Conservation (phyloP, 345 rosid genomes). For the Moringa oleifera region DNA sequence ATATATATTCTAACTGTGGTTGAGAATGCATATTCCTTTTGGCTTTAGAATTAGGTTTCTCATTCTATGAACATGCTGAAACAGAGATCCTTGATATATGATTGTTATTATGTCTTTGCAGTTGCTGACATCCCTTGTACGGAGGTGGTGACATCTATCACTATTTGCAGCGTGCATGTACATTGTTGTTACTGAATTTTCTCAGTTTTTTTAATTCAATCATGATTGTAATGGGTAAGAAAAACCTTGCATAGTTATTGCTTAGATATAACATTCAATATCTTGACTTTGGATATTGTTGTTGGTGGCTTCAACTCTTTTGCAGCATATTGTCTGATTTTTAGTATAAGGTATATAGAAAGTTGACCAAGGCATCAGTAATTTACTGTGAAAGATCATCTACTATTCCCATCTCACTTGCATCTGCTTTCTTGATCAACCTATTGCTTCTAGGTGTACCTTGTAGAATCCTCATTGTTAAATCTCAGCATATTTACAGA, state of each 20-base stretch:
- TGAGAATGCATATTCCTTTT: not conserved
- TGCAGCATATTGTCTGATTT: not conserved
- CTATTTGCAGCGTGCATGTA: not conserved
- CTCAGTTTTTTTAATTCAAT: not conserved
- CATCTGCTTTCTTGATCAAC: not conserved
- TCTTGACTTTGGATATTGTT: not conserved
- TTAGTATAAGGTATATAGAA: not conserved
- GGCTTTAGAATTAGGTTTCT: not conserved
- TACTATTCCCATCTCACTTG: not conserved
- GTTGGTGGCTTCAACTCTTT: not conserved
- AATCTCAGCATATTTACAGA: too few relatives aligned
- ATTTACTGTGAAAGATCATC: too few relatives aligned
- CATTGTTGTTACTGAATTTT: not conserved
- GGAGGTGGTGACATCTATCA: slow-evolving; percentile 55
- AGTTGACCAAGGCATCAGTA: too few relatives aligned
- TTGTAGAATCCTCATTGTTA: too few relatives aligned
- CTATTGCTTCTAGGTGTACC: not conserved
- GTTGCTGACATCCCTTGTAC: slow-evolving; percentile 75
- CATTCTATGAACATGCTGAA: not conserved
- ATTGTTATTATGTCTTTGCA: slow-evolving; percentile 34
- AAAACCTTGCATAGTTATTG: not conserved
- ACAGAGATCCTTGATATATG: slow-evolving; percentile 8
- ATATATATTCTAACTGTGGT: too few relatives aligned
- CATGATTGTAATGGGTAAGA: slow-evolving; percentile 2
- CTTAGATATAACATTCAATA: not conserved